Evolutionary conservation across 257 asterid genomes (phyloP).

Genomic region (Solanum dulcamara): DNA sequence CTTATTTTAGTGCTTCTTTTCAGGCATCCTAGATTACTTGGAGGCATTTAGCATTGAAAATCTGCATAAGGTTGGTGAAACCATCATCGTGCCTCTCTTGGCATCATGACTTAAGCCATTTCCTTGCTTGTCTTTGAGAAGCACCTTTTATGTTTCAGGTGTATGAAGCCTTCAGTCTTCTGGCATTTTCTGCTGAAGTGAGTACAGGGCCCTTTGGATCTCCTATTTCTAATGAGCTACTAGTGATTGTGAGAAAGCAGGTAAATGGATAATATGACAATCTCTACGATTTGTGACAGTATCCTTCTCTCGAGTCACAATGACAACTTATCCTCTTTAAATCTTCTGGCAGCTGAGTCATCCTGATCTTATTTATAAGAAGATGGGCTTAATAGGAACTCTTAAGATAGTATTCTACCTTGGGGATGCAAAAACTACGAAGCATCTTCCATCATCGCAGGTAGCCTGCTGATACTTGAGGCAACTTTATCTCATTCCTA

Average conservation of each 20-base stretch:
- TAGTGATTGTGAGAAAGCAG: conserved; percentile 77
- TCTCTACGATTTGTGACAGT: background rate
- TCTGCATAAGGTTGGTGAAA: conserved; percentile 53
- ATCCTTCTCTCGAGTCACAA: background rate
- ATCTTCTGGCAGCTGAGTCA: conserved; percentile 43
- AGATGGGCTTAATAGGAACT: conserved; percentile 83
- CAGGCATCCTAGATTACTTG: conserved; percentile 86
- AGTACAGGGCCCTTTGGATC: conserved; percentile 45
- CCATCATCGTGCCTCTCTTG: conserved; percentile 1
- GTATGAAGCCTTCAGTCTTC: conserved; percentile 63
- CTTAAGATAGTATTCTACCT: conserved; percentile 65
- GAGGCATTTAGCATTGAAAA: conserved; percentile 62
- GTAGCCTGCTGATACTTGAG: conserved; percentile 16
- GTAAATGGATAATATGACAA: conserved; percentile 16
- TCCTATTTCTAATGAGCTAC: conserved; percentile 74
- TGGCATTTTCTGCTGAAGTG: conserved; percentile 56
- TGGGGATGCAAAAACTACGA: conserved; percentile 41
- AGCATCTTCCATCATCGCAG: conserved; percentile 41
- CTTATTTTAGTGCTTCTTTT: conserved; percentile 5
- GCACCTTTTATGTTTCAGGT: conserved; percentile 42
- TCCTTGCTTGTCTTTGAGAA: conserved; percentile 1
- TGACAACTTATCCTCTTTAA: conserved; percentile 11
- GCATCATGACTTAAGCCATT: background rate
- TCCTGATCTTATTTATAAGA: conserved; percentile 69
- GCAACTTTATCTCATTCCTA: background rate